These are phyloP conservation scores for Trichosporon inkin DNA, from an alignment of 1,284 basidiomycete genomes.

Conservation along the genomic window DNA sequence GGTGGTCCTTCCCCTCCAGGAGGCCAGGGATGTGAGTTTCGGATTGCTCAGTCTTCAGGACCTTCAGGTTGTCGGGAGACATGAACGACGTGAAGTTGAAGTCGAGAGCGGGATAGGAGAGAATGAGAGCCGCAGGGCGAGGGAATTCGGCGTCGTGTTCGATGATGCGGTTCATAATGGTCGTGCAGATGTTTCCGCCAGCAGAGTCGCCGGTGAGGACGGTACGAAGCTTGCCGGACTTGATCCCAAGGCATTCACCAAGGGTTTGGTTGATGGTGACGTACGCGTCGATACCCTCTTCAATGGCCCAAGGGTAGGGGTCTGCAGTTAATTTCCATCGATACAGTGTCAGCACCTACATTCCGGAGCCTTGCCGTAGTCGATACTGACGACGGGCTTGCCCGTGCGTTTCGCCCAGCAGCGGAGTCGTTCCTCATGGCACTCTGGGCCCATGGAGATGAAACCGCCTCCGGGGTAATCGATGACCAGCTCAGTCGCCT, in stretches of 20 bases:
- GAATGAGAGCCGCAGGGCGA: slow-evolving; percentile 72
- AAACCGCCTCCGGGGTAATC: slow-evolving; percentile 96
- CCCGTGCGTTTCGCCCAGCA: slow-evolving; percentile 76
- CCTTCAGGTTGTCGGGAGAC: slow-evolving; percentile 76
- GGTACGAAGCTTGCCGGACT: slow-evolving; percentile 66
- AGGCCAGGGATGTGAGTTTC: slow-evolving; percentile 60
- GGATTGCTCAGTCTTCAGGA: slow-evolving; percentile 74
- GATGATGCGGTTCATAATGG: slow-evolving; percentile 75
- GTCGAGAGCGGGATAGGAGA: slow-evolving; percentile 70
- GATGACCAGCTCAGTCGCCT: slow-evolving; percentile 72
- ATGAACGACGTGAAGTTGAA: slow-evolving; percentile 99
- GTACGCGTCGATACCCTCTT: slow-evolving; percentile 90
- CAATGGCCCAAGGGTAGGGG: slow-evolving; percentile 90
- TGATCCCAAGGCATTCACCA: slow-evolving; percentile 70
- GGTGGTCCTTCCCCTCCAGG: slow-evolving; percentile 78
- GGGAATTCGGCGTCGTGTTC: slow-evolving; percentile 59
- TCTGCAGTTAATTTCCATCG: slow-evolving; percentile 54
- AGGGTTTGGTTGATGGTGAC: slow-evolving; percentile 72
- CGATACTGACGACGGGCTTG: slow-evolving; percentile 76
- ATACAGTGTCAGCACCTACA: slow-evolving; percentile 58
- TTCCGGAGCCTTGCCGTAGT: slow-evolving; percentile 95
- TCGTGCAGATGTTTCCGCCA: slow-evolving; percentile 77
- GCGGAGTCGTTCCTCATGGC: slow-evolving; percentile 90
- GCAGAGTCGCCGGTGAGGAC: slow-evolving; percentile 87
- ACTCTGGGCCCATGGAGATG: slow-evolving; percentile 88